phyloP scores from a whole-genome alignment of 163 green algal genomes.

The Chlamydomonas reinhardtii region DNA sequence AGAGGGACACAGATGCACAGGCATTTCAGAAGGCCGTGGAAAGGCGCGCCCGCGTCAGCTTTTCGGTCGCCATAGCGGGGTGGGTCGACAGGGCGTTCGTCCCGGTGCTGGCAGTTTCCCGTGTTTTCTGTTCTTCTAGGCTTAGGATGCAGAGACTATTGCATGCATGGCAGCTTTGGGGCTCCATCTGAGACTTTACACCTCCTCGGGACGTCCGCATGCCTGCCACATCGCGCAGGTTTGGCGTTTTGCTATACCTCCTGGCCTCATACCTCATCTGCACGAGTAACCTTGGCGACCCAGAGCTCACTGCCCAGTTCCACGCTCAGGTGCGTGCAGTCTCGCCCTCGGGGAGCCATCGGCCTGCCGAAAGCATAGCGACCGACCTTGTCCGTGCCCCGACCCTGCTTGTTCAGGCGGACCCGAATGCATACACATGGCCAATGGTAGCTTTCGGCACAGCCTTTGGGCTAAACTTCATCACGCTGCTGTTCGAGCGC shows the following conservation, averaged over 20 bases:
- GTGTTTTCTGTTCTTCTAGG: neutral
- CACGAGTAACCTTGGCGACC: slow-evolving; percentile 23
- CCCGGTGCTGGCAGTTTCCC: neutral
- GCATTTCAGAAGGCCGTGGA: slow-evolving; percentile 48
- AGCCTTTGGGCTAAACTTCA: slow-evolving; percentile 68
- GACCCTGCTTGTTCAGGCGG: slow-evolving; percentile 33
- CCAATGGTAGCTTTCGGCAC: slow-evolving; percentile 73
- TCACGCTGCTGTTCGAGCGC: slow-evolving; percentile 71
- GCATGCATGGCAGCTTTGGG: no score
- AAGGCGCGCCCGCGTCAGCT: slow-evolving; percentile 20
- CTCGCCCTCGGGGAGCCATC: neutral
- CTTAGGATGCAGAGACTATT: no score
- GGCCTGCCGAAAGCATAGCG: neutral
- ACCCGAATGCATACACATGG: slow-evolving; percentile 59
- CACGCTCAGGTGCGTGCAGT: slow-evolving; percentile 12
- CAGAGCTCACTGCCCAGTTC: slow-evolving; percentile 38
- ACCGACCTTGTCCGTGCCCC: no score
- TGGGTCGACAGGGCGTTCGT: neutral
- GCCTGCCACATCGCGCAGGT: slow-evolving; percentile 5
- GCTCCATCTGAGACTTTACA: no score
- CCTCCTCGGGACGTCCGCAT: no score
- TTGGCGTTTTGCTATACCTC: slow-evolving; percentile 30
- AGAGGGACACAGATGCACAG: slow-evolving; percentile 42
- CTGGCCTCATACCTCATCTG: slow-evolving; percentile 32
- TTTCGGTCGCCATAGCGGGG: slow-evolving; percentile 38